Conservation (phyloP, 2,329 filamentous ascomycete species). For the Arthrobotrys entomopaga region DNA sequence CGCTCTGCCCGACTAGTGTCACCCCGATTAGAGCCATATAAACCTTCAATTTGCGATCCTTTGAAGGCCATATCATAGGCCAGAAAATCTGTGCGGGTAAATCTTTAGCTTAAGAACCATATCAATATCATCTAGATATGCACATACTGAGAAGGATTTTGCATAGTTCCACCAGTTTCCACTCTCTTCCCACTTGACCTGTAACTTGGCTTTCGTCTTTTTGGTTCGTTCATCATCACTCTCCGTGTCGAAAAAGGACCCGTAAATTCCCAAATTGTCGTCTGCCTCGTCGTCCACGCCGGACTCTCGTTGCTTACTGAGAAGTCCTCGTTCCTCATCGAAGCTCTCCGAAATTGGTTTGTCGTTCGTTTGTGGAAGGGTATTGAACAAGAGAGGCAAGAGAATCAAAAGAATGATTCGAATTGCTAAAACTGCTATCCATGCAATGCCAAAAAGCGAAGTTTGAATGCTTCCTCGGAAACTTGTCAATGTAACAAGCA, state of each 20-base stretch:
- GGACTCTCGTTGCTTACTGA: constrained; percentile 56
- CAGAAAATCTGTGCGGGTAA: constrained; percentile 71
- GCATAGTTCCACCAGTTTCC: constrained; percentile 82
- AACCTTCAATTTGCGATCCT: constrained; percentile 73
- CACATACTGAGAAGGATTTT: constrained; percentile 72
- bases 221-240: constrained; percentile 64
- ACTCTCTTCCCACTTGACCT: constrained; percentile 76
- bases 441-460: constrained; percentile 37
- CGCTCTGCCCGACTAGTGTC: constrained; percentile 76
- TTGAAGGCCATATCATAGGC: constrained; percentile 80
- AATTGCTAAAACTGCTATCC: constrained; percentile 44
- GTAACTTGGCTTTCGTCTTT: constrained; percentile 69
- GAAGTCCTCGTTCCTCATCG: constrained; percentile 58
- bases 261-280: constrained; percentile 61
- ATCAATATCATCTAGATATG: constrained; percentile 48
- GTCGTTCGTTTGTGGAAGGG: constrained; percentile 55
- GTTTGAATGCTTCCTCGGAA: constrained; percentile 56
- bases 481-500: constrained; percentile 63
- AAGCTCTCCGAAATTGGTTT: constrained; percentile 49
- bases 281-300: constrained; percentile 63
- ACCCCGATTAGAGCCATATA: constrained; percentile 74
- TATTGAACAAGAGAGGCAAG: constrained; percentile 56
- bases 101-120: constrained; percentile 14
- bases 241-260: constrained; percentile 61
- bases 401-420: constrained; percentile 56